Base-by-base conservation (phyloP, 495 filamentous ascomycete genomes). In the Diplogelasinospora grovesii region DNA sequence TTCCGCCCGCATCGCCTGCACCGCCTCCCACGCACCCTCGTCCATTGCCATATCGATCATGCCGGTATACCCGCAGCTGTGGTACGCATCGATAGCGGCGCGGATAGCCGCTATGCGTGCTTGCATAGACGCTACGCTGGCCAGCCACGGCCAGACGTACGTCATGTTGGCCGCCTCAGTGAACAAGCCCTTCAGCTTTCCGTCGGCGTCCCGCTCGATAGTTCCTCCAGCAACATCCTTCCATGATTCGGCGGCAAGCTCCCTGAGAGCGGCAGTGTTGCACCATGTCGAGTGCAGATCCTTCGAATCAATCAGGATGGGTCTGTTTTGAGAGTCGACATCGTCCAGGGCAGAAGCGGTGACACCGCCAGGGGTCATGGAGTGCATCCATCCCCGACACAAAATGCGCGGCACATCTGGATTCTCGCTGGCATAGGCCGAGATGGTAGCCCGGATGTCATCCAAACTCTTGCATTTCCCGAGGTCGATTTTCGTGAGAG, bases 31-130 rank as follows among this genome's bases (percentile, higher is more conserved):
- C 16, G 64, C 63, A 7, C 62, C 64, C 21, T 81, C 71, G 28
- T 82, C 76, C 79, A 83, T 82, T n/a, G 78, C 79, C 77, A 84
- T 82, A 45, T 84, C 80, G 0, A 84, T 65, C 40, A 79, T 38
- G 0, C 80, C 79, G 2, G 80, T 82, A 43, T 80, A 81, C 3
- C 79, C 79, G 3, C 63, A 63, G 0, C 65, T 61, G 22, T 70
- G 70, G 48, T 81, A 82, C 8, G 69, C 63, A 4, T 44, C 29
- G 10, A 78, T 62, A 0, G 77, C 78, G 0, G 59, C 56, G 25
- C 59, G 54, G 33, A 82, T 52, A 0, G 76, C 70, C n/a, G 45
- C 56, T 8, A 70, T 46, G n/a, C 77, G 71, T 41, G 79, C 73
- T 18, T 70, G 66, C 44, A 69, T 65, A 8, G 67, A 66, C 3